Percentiles rank a stretch among this genome's conserved stretches.
Evolutionary conservation across 2,329 filamentous ascomycete species (phyloP).

Genomic region (Graphiopsis chlorocephala): DNA sequence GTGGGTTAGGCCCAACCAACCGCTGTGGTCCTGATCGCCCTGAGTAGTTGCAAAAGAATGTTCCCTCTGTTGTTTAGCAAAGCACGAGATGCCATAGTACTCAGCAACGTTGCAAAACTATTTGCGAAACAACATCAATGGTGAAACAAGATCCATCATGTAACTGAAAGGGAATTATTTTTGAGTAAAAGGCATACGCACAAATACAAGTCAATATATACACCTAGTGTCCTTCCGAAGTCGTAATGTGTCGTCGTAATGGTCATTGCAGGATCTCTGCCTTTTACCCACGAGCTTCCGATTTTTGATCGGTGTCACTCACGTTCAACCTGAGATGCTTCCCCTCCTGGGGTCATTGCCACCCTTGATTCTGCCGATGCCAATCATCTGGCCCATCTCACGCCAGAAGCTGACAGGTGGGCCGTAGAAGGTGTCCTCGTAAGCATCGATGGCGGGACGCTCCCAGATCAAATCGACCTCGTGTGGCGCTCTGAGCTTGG

Average conservation of each 20-base stretch:
- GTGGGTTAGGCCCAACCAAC: background rate
- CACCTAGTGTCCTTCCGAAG: background rate
- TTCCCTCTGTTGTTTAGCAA: background rate
- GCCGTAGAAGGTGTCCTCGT: slow-evolving; percentile 52
- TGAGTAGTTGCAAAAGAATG: background rate
- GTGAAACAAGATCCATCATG: background rate
- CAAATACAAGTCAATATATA: slow-evolving; percentile 1
- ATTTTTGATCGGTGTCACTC: background rate
- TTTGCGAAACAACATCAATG: background rate
- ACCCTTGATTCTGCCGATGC: slow-evolving; percentile 29
- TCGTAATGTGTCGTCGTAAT: background rate
- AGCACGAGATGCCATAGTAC: background rate
- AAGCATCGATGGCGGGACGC: slow-evolving; percentile 58
- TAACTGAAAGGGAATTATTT: background rate
- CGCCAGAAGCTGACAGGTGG: slow-evolving; percentile 55
- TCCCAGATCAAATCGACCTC: slow-evolving; percentile 63
- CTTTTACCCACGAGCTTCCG: background rate
- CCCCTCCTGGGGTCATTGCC: slow-evolving; percentile 22
- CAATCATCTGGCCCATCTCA: slow-evolving; percentile 51
- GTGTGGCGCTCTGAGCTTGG: slow-evolving; percentile 51
- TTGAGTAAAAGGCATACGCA: background rate
- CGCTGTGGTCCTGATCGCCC: background rate
- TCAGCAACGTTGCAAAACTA: too few species aligned
- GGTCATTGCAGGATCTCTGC: background rate
- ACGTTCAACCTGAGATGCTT: slow-evolving; percentile 1